Conservation (phyloP, 2,329 filamentous ascomycete genomes). For the Ophiostoma quercus region DNA sequence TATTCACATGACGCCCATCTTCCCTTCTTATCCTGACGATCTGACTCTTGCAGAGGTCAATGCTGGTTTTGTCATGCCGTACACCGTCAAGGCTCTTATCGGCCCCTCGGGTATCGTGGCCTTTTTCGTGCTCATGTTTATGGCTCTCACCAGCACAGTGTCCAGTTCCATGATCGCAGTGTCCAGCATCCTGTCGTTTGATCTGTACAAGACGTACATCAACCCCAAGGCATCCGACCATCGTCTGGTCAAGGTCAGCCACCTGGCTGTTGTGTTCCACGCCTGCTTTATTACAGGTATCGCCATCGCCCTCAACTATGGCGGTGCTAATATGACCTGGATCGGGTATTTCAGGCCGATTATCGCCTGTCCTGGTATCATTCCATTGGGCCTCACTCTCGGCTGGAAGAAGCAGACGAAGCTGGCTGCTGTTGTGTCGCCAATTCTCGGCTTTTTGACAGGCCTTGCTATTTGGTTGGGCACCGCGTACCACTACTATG, state of each 20-base stretch:
- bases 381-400: conserved; percentile 36
- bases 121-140: conserved; percentile 42
- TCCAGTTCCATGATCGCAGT: conserved; percentile 42
- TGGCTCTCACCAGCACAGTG: conserved; percentile 43
- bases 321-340: conserved; percentile 38
- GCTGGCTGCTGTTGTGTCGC: conserved; percentile 34
- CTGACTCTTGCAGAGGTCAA: conserved; percentile 31
- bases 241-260: conserved; percentile 33
- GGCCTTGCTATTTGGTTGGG: conserved; percentile 38
- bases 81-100: conserved; percentile 35
- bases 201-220: conserved; percentile 39
- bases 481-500: conserved; percentile 34
- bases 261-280: conserved; percentile 35
- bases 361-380: conserved; percentile 32
- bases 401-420: conserved; percentile 38
- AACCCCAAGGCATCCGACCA: conserved; percentile 30
- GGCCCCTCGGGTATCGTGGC: conserved; percentile 35
- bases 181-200: conserved; percentile 37
- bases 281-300: conserved; percentile 34
- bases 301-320: conserved; percentile 37
- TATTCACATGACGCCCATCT: conserved; percentile 30
- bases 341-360: conserved; percentile 33
- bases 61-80: conserved; percentile 34
- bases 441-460: conserved; percentile 34
- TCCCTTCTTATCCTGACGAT: conserved; percentile 33